Evolutionary conservation across 179 eudicot genomes (phyloP).

Genomic region (Silene vulgaris): DNA sequence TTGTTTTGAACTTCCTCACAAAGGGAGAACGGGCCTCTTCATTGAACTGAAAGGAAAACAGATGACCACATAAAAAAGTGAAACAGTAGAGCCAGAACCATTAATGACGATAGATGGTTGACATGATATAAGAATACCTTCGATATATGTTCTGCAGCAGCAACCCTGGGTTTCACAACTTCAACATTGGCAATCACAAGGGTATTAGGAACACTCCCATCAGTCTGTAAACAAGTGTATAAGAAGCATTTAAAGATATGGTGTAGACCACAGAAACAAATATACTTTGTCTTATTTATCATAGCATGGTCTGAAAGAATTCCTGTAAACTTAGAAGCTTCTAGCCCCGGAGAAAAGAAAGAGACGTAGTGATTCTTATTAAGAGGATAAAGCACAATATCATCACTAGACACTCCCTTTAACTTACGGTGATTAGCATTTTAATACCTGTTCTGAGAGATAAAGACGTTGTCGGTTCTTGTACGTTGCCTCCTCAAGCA

Average conservation of each 20-base stretch:
- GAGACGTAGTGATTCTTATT: too few relatives aligned
- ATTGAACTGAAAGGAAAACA: conserved; percentile 60
- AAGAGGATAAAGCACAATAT: too few relatives aligned
- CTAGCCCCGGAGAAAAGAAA: too few relatives aligned
- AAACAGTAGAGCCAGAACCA: neutral
- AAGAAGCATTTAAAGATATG: neutral
- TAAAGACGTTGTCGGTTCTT: conserved; percentile 85
- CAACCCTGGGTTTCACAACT: conserved; percentile 90
- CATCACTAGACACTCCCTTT: neutral
- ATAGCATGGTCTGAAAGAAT: too few relatives aligned
- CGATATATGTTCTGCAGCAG: conserved; percentile 96
- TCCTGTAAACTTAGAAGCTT: too few relatives aligned
- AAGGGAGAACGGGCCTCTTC: conserved; percentile 96
- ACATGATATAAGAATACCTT: conserved; percentile 41
- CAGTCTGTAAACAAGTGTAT: conserved; percentile 54
- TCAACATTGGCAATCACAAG: conserved; percentile 93
- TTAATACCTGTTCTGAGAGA: conserved; percentile 78
- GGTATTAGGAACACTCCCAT: conserved; percentile 93
- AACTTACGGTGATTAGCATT: neutral
- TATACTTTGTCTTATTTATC: neutral
- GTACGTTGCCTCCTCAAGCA: conserved; percentile 76
- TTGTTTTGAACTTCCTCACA: conserved; percentile 85
- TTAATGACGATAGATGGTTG: neutral
- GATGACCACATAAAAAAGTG: neutral
- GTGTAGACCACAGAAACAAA: neutral